Conservation (phyloP, 345 rosid genomes). For the Turritis glabra region DNA sequence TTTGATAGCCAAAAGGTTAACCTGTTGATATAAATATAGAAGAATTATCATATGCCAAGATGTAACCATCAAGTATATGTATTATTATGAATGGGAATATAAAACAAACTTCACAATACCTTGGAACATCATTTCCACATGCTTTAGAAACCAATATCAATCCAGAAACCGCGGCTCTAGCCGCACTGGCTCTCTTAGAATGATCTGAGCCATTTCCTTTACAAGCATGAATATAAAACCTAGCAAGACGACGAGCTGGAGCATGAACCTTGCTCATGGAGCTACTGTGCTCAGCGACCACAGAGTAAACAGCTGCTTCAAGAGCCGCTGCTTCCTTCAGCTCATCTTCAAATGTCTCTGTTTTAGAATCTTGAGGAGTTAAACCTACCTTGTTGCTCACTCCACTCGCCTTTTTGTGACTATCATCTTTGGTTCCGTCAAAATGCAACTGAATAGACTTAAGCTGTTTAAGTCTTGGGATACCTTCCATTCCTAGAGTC, state of each 20-base stretch:
- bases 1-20: conserved; percentile 94
- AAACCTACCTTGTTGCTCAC: conserved; percentile 25
- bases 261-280: conserved; percentile 80
- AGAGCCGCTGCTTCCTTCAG: conserved; percentile 85
- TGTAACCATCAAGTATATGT: too few relatives aligned
- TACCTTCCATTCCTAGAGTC: conserved; percentile 50
- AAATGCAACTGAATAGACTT: conserved; percentile 60
- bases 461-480: conserved; percentile 52
- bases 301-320: conserved; percentile 84
- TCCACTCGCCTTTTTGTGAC: conserved; percentile 30
- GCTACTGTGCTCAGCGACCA: conserved; percentile 91
- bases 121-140: conserved; percentile 91
- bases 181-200: conserved; percentile 62
- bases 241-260: conserved; percentile 86
- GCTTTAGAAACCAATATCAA: conserved; percentile 86
- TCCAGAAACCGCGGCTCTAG: conserved; percentile 81
- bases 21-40: conserved; percentile 45
- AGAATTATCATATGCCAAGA: too few relatives aligned
- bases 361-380: conserved; percentile 47
- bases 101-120: conserved; percentile 42
- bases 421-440: conserved; percentile 40
- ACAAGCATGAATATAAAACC: conserved; percentile 83
- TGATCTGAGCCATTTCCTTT: conserved; percentile 43
- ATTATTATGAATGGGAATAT: neutral
- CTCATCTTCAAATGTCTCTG: conserved; percentile 80